Evolutionary conservation across 768 basidiomycete genomes (phyloP).

Genomic region (Candolleomyces aberdarensis): DNA sequence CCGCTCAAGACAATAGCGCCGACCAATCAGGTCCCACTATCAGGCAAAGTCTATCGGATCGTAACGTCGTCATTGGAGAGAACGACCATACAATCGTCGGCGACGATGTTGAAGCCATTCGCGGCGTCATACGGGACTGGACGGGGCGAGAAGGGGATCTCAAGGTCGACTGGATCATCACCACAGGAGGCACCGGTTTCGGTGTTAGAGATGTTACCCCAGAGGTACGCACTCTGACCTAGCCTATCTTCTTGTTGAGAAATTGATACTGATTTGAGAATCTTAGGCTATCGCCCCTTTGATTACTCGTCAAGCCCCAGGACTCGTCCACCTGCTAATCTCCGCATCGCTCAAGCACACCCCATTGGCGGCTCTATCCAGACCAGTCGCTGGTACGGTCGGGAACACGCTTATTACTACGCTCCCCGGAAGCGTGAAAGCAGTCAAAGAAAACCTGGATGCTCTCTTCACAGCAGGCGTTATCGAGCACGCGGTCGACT

Average conservation of each 20-base stretch:
- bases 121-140: conserved; percentile 43
- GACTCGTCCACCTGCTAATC: conserved; percentile 73
- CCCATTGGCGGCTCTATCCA: conserved; percentile 75
- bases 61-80: conserved; percentile 17
- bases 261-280: neutral
- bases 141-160: conserved; percentile 26
- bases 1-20: conserved; percentile 38
- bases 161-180: conserved; percentile 70
- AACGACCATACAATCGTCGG: conserved; percentile 49
- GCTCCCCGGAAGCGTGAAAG: conserved; percentile 83
- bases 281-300: conserved; percentile 56
- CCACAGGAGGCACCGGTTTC: conserved; percentile 88
- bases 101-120: conserved; percentile 59
- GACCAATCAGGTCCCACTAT: conserved; percentile 72
- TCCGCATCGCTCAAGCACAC: conserved; percentile 69
- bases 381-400: conserved; percentile 78
- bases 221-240: conserved; percentile 47
- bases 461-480: conserved; percentile 57
- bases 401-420: conserved; percentile 68
- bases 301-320: conserved; percentile 65
- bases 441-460: conserved; percentile 75
- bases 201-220: conserved; percentile 79
- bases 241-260: neutral
- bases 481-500: conserved; percentile 67
- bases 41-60: conserved; percentile 41